Evolutionary conservation across 2,329 filamentous ascomycete genomes (phyloP).

Genomic region (Leptographium radiaticola): DNA sequence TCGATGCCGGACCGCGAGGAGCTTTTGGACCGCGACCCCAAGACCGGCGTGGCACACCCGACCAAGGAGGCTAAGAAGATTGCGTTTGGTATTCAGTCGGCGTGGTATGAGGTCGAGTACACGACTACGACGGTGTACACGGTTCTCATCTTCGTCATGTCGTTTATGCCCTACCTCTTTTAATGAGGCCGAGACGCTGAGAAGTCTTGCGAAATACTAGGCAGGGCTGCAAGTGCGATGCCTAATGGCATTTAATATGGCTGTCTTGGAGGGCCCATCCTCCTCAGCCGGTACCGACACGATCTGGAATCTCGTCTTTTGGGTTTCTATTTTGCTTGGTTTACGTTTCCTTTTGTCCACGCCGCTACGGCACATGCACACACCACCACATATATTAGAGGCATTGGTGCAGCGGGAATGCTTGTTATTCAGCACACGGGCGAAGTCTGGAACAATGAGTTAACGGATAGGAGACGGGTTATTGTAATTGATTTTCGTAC

Average conservation of each 20-base stretch:
- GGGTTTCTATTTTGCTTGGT: not conserved
- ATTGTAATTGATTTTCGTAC: slow-evolving; percentile 1
- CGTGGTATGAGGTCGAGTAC: slow-evolving; percentile 44
- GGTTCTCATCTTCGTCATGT: slow-evolving; percentile 31
- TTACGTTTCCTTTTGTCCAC: not conserved
- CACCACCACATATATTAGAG: not conserved
- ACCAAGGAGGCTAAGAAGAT: slow-evolving; percentile 26
- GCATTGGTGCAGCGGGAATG: slow-evolving; percentile 2
- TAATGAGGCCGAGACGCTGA: not conserved
- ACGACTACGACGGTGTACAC: slow-evolving; percentile 37
- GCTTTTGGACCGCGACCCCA: slow-evolving; percentile 39
- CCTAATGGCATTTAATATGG: not conserved
- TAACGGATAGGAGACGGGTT: not conserved
- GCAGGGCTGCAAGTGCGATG: not conserved
- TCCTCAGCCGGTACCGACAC: too few relatives aligned
- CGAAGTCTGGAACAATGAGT: not conserved
- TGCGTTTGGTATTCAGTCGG: slow-evolving; percentile 37
- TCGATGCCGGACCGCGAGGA: slow-evolving; percentile 43
- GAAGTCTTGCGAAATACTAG: too few relatives aligned
- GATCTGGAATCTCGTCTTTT: not conserved
- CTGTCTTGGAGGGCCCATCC: not conserved
- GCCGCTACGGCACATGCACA: not conserved
- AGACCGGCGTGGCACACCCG: slow-evolving; percentile 38
- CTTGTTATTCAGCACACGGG: not conserved
- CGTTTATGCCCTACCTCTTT: slow-evolving; percentile 5